These are phyloP conservation scores for Cryptococcus maquisensis DNA, from an alignment of 1,284 basidiomycete genomes.

Conservation along the genomic window DNA sequence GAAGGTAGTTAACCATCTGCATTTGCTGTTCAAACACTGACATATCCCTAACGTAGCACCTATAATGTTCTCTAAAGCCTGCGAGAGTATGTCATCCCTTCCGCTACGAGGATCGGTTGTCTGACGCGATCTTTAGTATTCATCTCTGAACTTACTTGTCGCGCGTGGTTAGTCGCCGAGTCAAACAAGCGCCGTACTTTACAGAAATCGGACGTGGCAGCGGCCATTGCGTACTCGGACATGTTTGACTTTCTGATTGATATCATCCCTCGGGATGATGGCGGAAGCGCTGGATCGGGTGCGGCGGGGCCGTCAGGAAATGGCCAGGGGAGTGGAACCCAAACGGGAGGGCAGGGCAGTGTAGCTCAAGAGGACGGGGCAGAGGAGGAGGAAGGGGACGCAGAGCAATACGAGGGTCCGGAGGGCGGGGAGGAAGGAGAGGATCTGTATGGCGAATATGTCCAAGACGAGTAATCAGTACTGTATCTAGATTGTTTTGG, in stretches of 20 bases:
- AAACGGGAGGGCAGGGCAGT: background rate
- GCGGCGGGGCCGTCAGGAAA: constrained; percentile 7
- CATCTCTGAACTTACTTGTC: constrained; percentile 87
- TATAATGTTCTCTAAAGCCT: constrained; percentile 90
- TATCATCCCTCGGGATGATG: constrained; percentile 79
- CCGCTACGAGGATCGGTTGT: background rate
- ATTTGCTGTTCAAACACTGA: background rate
- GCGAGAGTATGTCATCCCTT: constrained; percentile 68
- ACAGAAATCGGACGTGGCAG: constrained; percentile 82
- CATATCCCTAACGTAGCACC: constrained; percentile 58
- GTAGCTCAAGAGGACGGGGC: constrained; percentile 1
- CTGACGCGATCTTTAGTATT: constrained; percentile 61
- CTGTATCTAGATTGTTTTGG: no score
- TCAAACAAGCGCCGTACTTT: constrained; percentile 87
- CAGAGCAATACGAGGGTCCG: background rate
- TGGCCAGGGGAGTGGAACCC: background rate
- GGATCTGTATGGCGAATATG: constrained; percentile 17
- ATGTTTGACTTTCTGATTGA: constrained; percentile 92
- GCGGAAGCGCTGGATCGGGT: constrained; percentile 13
- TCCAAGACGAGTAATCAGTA: constrained; percentile 10
- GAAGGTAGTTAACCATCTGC: constrained; percentile 60
- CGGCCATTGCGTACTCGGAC: constrained; percentile 82
- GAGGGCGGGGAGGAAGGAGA: background rate
- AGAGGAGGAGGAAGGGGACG: background rate
- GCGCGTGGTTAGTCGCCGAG: constrained; percentile 89